Evolutionary conservation across 1,284 basidiomycete species (phyloP).

Genomic region (Athelia sp.): DNA sequence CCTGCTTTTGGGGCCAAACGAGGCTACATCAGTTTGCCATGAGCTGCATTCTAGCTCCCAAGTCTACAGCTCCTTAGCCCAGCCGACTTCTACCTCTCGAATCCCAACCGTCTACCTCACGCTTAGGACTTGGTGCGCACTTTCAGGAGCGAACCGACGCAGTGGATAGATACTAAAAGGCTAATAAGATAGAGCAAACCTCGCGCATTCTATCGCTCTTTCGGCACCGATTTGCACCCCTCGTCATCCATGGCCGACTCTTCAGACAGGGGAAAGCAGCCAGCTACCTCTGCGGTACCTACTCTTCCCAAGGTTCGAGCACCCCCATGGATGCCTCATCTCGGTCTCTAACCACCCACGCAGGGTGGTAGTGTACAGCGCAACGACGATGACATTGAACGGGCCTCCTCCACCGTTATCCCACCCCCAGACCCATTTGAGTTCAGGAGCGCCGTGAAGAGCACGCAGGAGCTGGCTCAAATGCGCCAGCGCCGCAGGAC

Average conservation of each 20-base stretch:
- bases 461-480: conserved; percentile 54
- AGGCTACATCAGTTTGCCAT: too few species aligned
- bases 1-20: too few species aligned
- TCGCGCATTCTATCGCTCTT: too few species aligned
- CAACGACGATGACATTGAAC: conserved; percentile 46
- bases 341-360: not conserved
- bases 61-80: too few species aligned
- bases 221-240: not conserved
- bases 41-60: too few species aligned
- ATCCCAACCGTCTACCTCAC: too few species aligned
- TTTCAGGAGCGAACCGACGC: too few species aligned
- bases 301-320: conserved; percentile 6
- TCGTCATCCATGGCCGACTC: not conserved
- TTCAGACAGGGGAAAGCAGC: conserved; percentile 11
- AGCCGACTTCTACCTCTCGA: too few species aligned
- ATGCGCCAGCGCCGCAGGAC: conserved; percentile 49
- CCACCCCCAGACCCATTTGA: conserved; percentile 48
- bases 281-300: conserved; percentile 19
- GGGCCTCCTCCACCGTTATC: conserved; percentile 24
- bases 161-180: not conserved
- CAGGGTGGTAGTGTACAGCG: conserved; percentile 17
- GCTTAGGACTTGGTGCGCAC: too few species aligned
- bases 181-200: too few species aligned
- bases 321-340: not conserved
- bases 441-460: conserved; percentile 51